Base-by-base conservation (phyloP, 495 filamentous ascomycete genomes). In the Aspergillus affinis region DNA sequence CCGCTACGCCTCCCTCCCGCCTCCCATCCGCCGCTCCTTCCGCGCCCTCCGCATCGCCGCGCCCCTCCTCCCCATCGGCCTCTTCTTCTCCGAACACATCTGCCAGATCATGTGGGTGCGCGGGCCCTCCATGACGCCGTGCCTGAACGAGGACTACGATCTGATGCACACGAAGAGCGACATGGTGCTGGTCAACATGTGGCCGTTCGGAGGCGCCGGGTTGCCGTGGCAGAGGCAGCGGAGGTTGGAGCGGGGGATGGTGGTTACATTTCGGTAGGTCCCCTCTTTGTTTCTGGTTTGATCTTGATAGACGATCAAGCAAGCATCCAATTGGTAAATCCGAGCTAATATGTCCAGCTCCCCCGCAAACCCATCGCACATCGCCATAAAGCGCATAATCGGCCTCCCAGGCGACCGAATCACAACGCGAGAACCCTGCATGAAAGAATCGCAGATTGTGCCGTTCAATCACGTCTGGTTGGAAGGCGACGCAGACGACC, bases 391-490 rank as follows among this genome's bases (percentile, higher is more conserved):
- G 72, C 80, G 90, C 36, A 75, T 93, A 8, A 72, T 91, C 17
- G 90, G 81, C 0, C 67, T 93, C 12, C 84, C 86, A 23, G 89
- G 89, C 18, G 90, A 93, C 63, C 73, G 80, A 3, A 79, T 93
- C 19, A 75, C 68, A 12, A 88, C 88, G 4, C 77, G 82, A 55
- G 75, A 78, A 45, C 87, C 87, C 17, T 90, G 85, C 67, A 79
- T 85, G 29, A 75, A 82, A 27, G 58, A 71, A 2, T 77, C 73
- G 8, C 82, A 85, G 60, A 76, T 80, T 30, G 81, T 93, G 15
- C 89, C 89, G 0, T 76, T 76, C 45, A 88, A 88, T 6, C 88
- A 92, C 76, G 77, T 92, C 41, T 93, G 90, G 90, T 77, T 93
- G 18, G 89, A 92, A 66, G 90, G 90, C 0, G 90, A 91, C 69